phyloP scores from a whole-genome alignment of 208 protist genomes.

The Trypanosoma melophagium region DNA sequence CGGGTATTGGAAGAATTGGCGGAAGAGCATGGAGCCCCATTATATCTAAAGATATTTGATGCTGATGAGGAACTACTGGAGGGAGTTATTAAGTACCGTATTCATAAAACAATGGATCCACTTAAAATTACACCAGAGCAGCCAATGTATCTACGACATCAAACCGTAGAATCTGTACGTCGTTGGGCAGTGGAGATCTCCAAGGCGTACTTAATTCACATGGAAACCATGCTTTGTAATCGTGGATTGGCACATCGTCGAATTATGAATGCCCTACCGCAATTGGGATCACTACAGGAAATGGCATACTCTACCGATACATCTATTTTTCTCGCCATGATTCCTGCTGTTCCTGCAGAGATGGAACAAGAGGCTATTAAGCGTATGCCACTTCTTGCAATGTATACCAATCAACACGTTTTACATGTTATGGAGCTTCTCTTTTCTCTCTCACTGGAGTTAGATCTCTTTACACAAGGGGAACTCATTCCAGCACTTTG shows the following conservation, averaged over 20 bases:
- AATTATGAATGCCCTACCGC: conserved; percentile 66
- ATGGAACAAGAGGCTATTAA: conserved; percentile 52
- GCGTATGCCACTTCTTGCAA: conserved; percentile 58
- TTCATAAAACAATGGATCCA: conserved; percentile 73
- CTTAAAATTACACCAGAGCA: conserved; percentile 59
- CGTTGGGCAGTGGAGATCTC: conserved; percentile 63
- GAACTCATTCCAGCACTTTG: conserved; percentile 75
- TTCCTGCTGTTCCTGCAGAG: conserved; percentile 42
- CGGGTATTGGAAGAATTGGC: conserved; percentile 60
- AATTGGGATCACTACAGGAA: conserved; percentile 66
- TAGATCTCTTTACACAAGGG: conserved; percentile 70
- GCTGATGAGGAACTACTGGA: conserved; percentile 67
- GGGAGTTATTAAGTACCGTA: conserved; percentile 73
- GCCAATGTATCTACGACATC: conserved; percentile 51
- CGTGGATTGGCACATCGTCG: conserved; percentile 78
- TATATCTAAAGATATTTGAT: conserved; percentile 76
- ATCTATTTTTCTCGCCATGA: conserved; percentile 60
- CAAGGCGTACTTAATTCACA: conserved; percentile 68
- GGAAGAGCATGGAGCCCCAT: conserved; percentile 60
- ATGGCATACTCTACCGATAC: conserved; percentile 69
- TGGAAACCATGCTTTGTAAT: conserved; percentile 88
- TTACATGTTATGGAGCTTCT: conserved; percentile 73
- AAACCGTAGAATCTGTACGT: conserved; percentile 62
- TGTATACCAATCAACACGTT: conserved; percentile 67
- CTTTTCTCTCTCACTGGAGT: conserved; percentile 68